Base-by-base conservation (phyloP, 345 rosid species). In the Garcia nutans region DNA sequence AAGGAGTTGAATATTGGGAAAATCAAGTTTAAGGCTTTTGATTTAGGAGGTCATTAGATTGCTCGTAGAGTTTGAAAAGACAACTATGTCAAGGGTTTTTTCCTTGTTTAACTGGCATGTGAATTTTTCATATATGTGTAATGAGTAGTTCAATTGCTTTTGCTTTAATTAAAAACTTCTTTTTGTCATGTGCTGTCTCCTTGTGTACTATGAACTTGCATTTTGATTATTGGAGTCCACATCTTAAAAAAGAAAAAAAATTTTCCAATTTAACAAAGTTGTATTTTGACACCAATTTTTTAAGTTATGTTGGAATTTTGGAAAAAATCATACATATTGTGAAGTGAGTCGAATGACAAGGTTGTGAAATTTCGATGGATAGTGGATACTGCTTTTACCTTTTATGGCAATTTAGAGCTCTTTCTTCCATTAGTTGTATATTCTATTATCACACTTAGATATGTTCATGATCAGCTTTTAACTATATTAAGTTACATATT, bases 1-100 rank as follows among this genome's bases (percentile, higher is more conserved):
- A 93, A 92, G 61, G 97, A 92, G 83, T 89, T 92, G 79, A 88
- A 90, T 78, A 92, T 92, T 60, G 97, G 97, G 24, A 87, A 90
- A 71, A 90, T 92, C 73, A 90, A 88, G 84, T 92, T 92, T 81
- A 92, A 92, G 80, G 97, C 97, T 0, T 92, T 92, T 45, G 97
- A 92, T 61, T 85, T 92, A 83, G 97, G 97, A 0, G 97, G 97
- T 20, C 97, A 92, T 85, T 91, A 88, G 82, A 90, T 92, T 61
- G 97, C 97, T 58, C 90, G 97, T 16, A 74, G 97, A 68, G 97
- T 90, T 6, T 90, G 97, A 94, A 92, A 88, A 78, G 94, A 90
- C 77, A 90, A 92, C 84, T 92, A 92, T 80, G 90, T 94, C 42
- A 90, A 92, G 93, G 94, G 88, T 71, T 23, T 3, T 13, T n/a